phyloP scores from a whole-genome alignment of 345 rosid genomes.

The Euphorbia lathyris region DNA sequence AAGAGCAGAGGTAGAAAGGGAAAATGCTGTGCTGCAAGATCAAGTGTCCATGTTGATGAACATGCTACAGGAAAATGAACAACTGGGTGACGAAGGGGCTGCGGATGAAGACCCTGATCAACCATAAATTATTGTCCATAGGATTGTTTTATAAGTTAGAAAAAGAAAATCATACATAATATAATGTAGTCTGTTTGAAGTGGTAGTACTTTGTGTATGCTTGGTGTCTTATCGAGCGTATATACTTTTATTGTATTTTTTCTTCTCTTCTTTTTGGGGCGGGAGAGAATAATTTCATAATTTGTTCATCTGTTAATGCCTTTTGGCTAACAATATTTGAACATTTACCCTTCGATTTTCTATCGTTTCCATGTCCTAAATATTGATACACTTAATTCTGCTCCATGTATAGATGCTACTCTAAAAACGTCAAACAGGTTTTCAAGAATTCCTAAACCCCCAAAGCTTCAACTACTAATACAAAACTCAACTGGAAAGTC shows the following conservation, averaged over 20 bases:
- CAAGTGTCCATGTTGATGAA: constrained; percentile 78
- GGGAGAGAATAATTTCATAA: not conserved
- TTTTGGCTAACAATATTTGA: not conserved
- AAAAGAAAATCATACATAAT: constrained; percentile 2
- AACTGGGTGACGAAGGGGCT: constrained; percentile 30
- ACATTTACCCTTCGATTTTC: not conserved
- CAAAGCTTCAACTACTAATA: constrained; percentile 10
- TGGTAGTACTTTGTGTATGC: not conserved
- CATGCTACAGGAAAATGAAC: constrained; percentile 68
- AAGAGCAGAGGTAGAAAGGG: constrained; percentile 74
- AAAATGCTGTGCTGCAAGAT: constrained; percentile 70
- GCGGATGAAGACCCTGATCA: constrained; percentile 42
- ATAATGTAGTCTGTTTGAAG: not conserved
- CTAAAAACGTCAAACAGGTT: no score
- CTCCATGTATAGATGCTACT: no score
- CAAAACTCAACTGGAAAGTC: not conserved
- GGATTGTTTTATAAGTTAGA: constrained; percentile 24
- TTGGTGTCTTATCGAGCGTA: not conserved
- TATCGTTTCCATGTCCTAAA: no score
- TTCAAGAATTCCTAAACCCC: constrained; percentile 21
- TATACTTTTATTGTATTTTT: not conserved
- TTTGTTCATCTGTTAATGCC: not conserved
- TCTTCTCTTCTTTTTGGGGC: no score
- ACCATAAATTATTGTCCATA: constrained; percentile 36
- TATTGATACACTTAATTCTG: no score